phyloP scores from a whole-genome alignment of 2,329 filamentous ascomycete genomes.

The Lecanicillium sp. region DNA sequence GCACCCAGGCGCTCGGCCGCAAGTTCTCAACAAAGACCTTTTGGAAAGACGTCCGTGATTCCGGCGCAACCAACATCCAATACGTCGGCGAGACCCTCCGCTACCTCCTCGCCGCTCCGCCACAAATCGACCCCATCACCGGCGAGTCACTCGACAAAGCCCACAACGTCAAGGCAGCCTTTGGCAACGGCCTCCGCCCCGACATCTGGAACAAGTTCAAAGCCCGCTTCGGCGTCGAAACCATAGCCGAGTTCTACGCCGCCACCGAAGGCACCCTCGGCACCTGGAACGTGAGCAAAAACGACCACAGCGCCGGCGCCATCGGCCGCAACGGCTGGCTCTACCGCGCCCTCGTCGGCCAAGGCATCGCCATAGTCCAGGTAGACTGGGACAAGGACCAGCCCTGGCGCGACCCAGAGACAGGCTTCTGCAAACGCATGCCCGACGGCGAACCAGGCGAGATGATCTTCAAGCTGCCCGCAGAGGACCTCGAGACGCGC shows the following conservation, averaged over 20 bases:
- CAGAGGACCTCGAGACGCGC: conserved; percentile 49
- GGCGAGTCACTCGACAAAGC: conserved; percentile 62
- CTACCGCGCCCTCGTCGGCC: conserved; percentile 43
- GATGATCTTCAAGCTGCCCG: conserved; percentile 62
- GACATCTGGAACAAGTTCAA: conserved; percentile 83
- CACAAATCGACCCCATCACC: conserved; percentile 52
- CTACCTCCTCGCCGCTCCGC: conserved; percentile 64
- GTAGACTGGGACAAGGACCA: conserved; percentile 64
- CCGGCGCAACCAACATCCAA: conserved; percentile 67
- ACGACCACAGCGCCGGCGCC: conserved; percentile 66
- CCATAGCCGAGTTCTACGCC: conserved; percentile 74
- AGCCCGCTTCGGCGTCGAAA: conserved; percentile 66
- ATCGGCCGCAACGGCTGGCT: conserved; percentile 66
- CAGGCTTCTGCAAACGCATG: conserved; percentile 58
- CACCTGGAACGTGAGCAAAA: conserved; percentile 65
- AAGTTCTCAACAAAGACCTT: conserved; percentile 73
- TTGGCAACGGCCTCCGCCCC: conserved; percentile 78
- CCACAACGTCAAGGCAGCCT: conserved; percentile 65
- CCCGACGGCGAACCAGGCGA: conserved; percentile 61
- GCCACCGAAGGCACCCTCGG: conserved; percentile 64
- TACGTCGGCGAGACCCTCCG: conserved; percentile 85
- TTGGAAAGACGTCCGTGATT: conserved; percentile 66
- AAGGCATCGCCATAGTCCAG: conserved; percentile 50
- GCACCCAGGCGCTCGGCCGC: conserved; percentile 62
- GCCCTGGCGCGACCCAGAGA: conserved; percentile 58